phyloP scores from a whole-genome alignment of 2,329 filamentous ascomycete species.

The Beauveria asiatica region DNA sequence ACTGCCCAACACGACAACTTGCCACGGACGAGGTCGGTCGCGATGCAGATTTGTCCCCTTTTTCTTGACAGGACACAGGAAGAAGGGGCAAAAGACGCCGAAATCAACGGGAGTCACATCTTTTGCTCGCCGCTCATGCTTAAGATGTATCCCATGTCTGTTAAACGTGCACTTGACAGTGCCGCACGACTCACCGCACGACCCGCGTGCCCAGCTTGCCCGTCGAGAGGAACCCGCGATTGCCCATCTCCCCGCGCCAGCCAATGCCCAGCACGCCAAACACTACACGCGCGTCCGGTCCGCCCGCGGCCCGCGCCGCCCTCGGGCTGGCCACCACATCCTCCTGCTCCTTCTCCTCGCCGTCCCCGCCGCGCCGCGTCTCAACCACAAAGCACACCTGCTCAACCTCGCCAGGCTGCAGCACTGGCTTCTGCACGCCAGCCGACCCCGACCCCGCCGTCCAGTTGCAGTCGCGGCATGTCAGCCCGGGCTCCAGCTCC shows the following conservation, averaged over 20 bases:
- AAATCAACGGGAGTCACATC: no score
- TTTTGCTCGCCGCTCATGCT: no score
- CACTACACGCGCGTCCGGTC: slow-evolving; percentile 47
- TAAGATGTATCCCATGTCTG: no score
- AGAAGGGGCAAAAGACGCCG: no score
- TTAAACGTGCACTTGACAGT: no score
- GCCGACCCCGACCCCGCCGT: slow-evolving; percentile 21
- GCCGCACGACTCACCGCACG: slow-evolving; percentile 17
- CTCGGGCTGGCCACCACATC: slow-evolving; percentile 25
- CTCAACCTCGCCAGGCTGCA: slow-evolving; percentile 56
- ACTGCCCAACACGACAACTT: no score
- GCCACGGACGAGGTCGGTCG: no score
- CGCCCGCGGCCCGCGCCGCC: slow-evolving; percentile 29
- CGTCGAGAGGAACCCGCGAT: slow-evolving; percentile 77
- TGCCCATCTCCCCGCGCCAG: slow-evolving; percentile 87
- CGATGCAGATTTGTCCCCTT: no score
- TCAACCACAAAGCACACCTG: slow-evolving; percentile 58
- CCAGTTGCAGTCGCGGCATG: slow-evolving; percentile 51
- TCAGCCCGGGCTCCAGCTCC: slow-evolving; percentile 43
- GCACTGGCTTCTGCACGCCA: slow-evolving; percentile 38
- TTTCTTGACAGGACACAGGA: no score
- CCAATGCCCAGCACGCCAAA: slow-evolving; percentile 79
- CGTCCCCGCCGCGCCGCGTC: slow-evolving; percentile 12
- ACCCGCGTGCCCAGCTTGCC: slow-evolving; percentile 61
- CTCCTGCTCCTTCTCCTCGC: slow-evolving; percentile 19